Conservation (phyloP, 495 filamentous ascomycete species). For the Elaphomyces granulatus region DNA sequence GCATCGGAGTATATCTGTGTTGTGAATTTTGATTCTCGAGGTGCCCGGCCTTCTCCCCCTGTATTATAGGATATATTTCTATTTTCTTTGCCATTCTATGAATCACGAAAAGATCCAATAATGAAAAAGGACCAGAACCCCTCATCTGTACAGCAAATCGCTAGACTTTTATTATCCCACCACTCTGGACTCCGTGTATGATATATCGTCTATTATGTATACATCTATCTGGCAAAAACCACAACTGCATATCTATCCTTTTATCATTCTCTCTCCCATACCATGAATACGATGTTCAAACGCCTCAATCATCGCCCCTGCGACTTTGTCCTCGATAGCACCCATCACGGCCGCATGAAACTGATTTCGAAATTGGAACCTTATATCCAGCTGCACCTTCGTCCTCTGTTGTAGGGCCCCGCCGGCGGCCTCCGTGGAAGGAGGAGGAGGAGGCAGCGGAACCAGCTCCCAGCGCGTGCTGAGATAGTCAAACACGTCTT, state of each 20-base stretch:
- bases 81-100: no score
- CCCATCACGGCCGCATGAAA: slow-evolving; percentile 66
- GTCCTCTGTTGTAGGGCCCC: slow-evolving; percentile 32
- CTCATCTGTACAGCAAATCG: no score
- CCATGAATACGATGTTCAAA: slow-evolving; percentile 70
- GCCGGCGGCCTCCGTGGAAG: slow-evolving; percentile 16
- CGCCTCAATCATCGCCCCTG: slow-evolving; percentile 75
- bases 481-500: slow-evolving; percentile 58
- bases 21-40: no score
- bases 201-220: no score
- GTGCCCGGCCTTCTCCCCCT: no score
- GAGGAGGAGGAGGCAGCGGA: slow-evolving; percentile 25
- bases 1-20: slow-evolving; percentile 19
- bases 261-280: no score
- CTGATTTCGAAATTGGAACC: slow-evolving; percentile 73
- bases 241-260: no score
- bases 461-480: slow-evolving; percentile 63
- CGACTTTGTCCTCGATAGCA: slow-evolving; percentile 70
- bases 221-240: no score
- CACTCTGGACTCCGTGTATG: no score
- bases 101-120: no score
- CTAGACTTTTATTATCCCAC: no score
- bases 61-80: slow-evolving; percentile 12
- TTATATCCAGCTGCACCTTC: slow-evolving; percentile 58
- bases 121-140: no score